Evolutionary conservation across 306 rosid species (phyloP), one percentile per base, ranked within the genome.

Genomic region (Aeschynomene evenia): DNA sequence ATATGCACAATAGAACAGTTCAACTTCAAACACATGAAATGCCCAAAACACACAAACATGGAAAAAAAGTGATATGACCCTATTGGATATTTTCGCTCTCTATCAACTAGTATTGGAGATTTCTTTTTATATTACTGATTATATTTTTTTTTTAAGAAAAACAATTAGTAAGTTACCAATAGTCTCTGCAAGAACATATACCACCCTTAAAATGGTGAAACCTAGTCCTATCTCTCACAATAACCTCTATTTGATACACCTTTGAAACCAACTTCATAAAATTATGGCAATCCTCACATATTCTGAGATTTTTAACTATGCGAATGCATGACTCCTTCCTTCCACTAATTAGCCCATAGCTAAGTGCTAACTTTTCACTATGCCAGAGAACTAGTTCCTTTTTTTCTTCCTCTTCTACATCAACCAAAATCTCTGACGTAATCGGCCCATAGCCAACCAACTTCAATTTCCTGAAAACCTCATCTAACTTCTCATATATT

Each of bases 311-410:
- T 75, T 87, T 91, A 72, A 84, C 87, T 57, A 92, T 81, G 21
- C 73, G 87, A 72, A 92, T 81, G 75, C 77, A 50, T 26, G 85
- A 60, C 42, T 55, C 84, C 63, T 83, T 75, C 20, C 33, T 61
- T 46, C 68, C 74, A 61, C 81, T 77, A 42, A 89, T 76, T 12
- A 89, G 85, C 16, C 95, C 95, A 57, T 74, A 87, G 77, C 89
- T 84, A 68, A 87, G 82, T 39, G 98, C 92, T 84, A 92, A 72
- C 74, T 92, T 92, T 81, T 92, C 98, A 66, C 98, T 92, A 54
- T 92, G 96, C 87, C 83, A 79, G 46, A 93, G 89, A 78, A 88
- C 78, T 23, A 77, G 63, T 66, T 90, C 87, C 29, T 86, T 77
- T 83, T 82, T 90, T 22, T 88, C 98, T 71, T 86, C 89, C 82